Evolutionary conservation across 495 filamentous ascomycete genomes (phyloP).

Genomic region (Penicillium egyptiacum): DNA sequence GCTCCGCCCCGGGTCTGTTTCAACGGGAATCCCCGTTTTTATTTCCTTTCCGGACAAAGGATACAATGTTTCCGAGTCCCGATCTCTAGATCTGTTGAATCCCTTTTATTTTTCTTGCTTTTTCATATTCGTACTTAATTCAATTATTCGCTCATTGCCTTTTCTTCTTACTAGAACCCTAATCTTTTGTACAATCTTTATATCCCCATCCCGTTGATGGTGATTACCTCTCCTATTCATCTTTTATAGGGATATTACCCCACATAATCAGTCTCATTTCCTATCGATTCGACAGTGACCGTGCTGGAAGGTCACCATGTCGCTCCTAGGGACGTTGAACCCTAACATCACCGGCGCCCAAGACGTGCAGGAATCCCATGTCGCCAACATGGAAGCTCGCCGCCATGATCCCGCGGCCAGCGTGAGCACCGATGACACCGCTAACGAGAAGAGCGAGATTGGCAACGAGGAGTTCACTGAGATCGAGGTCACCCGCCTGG

Average conservation of each 20-base stretch:
- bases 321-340: slow-evolving; percentile 42
- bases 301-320: slow-evolving; percentile 33
- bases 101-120: slow-evolving; percentile 12
- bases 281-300: slow-evolving; percentile 8
- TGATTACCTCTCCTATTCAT: slow-evolving; percentile 14
- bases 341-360: slow-evolving; percentile 28
- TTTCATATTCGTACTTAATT: slow-evolving; percentile 4
- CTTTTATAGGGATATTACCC: slow-evolving; percentile 8
- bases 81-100: slow-evolving; percentile 2
- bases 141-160: neutral
- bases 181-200: neutral
- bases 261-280: neutral
- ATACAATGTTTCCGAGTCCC: slow-evolving; percentile 2
- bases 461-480: slow-evolving; percentile 37
- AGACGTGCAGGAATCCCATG: slow-evolving; percentile 11
- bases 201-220: slow-evolving; percentile 17
- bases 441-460: slow-evolving; percentile 22
- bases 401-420: slow-evolving; percentile 25
- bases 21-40: slow-evolving; percentile 2
- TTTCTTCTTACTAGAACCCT: slow-evolving; percentile 6
- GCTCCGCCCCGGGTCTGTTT: slow-evolving; percentile 9
- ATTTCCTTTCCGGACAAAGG: neutral
- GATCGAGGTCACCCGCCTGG: slow-evolving; percentile 44
- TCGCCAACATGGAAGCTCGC: slow-evolving; percentile 15
- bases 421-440: slow-evolving; percentile 36